These are phyloP conservation scores for Discostella stelligeroides DNA, from an alignment of 108 stramenopile species.

Conservation along the genomic window DNA sequence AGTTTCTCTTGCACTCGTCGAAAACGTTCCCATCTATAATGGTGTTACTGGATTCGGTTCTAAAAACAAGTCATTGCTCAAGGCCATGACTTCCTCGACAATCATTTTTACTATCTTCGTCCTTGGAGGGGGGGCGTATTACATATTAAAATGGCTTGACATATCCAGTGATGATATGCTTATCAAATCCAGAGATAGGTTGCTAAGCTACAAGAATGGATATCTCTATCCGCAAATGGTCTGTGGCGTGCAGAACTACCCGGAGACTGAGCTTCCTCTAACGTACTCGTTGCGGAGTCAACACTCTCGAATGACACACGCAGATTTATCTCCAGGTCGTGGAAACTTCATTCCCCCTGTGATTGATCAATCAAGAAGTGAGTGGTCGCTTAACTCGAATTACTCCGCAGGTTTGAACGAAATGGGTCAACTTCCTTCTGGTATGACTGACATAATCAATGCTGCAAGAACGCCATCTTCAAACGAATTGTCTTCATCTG, in stretches of 20 bases:
- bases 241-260: neutral
- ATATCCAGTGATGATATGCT: slow-evolving; percentile 52
- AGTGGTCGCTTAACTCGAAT: neutral
- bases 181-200: slow-evolving; percentile 21
- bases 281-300: slow-evolving; percentile 3
- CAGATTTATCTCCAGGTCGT: neutral
- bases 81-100: slow-evolving; percentile 84
- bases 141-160: slow-evolving; percentile 54
- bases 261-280: neutral
- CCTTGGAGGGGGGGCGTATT: slow-evolving; percentile 81
- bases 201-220: neutral
- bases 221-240: slow-evolving; percentile 3
- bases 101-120: slow-evolving; percentile 85
- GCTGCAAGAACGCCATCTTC: no score
- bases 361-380: slow-evolving; percentile 9
- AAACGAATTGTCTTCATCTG: no score
- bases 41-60: slow-evolving; percentile 69
- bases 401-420: slow-evolving; percentile 9
- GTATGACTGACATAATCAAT: no score
- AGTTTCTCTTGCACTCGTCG: slow-evolving; percentile 85
- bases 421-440: no score
- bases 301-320: neutral
- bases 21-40: slow-evolving; percentile 86
- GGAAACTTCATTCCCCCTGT: neutral
- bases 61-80: slow-evolving; percentile 72